Evolutionary conservation across 2,329 filamentous ascomycete genomes (phyloP), one percentile per base, ranked within the genome.

Genomic region (Verticillium isaacii): DNA sequence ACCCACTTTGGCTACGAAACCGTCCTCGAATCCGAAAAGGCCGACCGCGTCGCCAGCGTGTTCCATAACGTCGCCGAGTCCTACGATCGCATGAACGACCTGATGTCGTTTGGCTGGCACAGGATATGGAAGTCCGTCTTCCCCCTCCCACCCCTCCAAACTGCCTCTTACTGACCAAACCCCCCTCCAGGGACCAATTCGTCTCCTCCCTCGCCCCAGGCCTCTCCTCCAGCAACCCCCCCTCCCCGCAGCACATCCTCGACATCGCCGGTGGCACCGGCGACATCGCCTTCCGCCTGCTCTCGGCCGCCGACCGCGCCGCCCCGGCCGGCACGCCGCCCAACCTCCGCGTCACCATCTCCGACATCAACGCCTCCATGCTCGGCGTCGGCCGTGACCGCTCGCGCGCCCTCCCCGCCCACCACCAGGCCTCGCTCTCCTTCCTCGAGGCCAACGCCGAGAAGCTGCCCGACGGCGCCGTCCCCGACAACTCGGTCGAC

Each of bases 21-120:
- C 52, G 84, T 97, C 50, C 86, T 90, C 17, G 91, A 96, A 73
- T 82, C 86, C 11, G 82, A 95, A 74, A 97, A 97, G 77, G 80
- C 78, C 55, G 71, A 82, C 67, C 75, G 79, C 82, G 93, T 97
- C 50, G 90, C 90, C 63, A 87, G 86, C 52, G 95, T 99, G 62
- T 99, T 99, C 80, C 94, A 92, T 75, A 97, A 90, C 67, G 95
- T 99, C 50, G 95, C 95, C 68, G 88, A 91, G 65, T 92, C 90
- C 19, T 99, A 99, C 78, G 95, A 99, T 77, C 90, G 89, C 65
- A 99, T 99, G 95, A 99, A 99, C 79, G 95, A 99, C 75, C 85
- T 98, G 68, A 99, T 99, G 95, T 98, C 95, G 8, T 86, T 99
- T 57, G 95, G 95, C 61, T 93, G 97, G 78, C 95, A 99, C 76